Base-by-base conservation (phyloP, 208 protist species). In the Wallacemonas collosoma region DNA sequence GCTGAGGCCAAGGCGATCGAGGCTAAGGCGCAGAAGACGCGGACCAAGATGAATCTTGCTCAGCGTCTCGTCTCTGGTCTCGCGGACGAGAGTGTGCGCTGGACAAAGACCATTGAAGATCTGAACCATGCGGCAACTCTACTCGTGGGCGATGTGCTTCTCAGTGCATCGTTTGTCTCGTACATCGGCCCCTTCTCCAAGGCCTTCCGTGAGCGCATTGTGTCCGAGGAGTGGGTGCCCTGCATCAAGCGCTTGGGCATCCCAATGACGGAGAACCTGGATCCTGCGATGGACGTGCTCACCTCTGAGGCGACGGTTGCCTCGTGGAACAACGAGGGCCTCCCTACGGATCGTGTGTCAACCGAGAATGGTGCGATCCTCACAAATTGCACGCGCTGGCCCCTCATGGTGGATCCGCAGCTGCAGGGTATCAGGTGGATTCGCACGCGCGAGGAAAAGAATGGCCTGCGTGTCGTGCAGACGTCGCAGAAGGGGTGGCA, bases 121-220 rank as follows among this genome's bases (percentile, higher is more conserved):
- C 89, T 99, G 44, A 89, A 98, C 76, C 80, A 90, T 41, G 81
- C 86, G 15, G 91, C 90, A 2, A 86, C 77, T 26, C 95, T 98
- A 17, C 88, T 99, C 6, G 81, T 99, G 11, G 98, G 98, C 47
- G 98, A 99, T 79, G 97, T 99, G 47, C 89, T 99, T 66, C 79
- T 99, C 15, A 89, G 93, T 9, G 89, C 98, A 3, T 98, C 98
- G 1, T 99, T 99, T 72, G 89, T 99, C 55, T 98, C 96, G 36
- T 99, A 99, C 88, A 98, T 99, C 77, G 98, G 98, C 50, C 94
- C 97, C 44, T 99, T 99, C 85, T 98, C 96, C 70, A 97, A 98
- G 72, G 76, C 88, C 6, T 99, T 98, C 89, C 95, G 98, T 71
- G 88, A 94, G 78, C 80, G 84, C 39, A 90, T 99, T 12, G 84